Evolutionary conservation across 1,139 yeast genomes (phyloP), one percentile per base, ranked within the genome.

Genomic region (Taphrina sp.): DNA sequence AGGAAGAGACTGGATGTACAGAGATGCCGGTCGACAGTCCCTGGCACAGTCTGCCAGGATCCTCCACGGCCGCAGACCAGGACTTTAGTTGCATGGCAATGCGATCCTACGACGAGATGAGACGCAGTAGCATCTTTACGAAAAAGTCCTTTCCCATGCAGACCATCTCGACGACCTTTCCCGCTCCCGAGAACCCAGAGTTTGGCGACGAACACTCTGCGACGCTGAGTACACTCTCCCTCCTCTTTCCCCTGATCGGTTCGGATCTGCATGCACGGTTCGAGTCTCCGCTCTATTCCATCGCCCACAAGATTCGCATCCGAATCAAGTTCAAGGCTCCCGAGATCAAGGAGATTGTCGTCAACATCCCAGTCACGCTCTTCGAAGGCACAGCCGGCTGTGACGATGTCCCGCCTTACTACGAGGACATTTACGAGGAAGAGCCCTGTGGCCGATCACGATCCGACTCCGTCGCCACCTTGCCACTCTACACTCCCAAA

Each of bases 351-450:
- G 54, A 49, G 12, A 39, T 49, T 12, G 44, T 49, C 20, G 43
- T 49, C 46, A 41, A 49, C 20, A 42, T 49, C 19, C 54, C 54
- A 16, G 22, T 49, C 24, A 31, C 54, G n/a, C 20, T 49, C 10
- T 49, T 29, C 29, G 46, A 41, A 12, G 54, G 54, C 3, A 31
- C 46, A 3, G 45, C 54, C 14, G 28, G 46, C n/a, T 49, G 54
- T 39, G 54, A 49, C 37, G 54, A 49, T 17, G 24, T 49, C 17
- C 54, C 54, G n/a, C 54, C 54, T 4, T 49, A 38, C 22, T 49
- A 49, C 41, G 54, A 49, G n/a, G 54, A 49, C 8, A 49, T 49
- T 24, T 41, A 49, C 37, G n/a, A 19, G 12, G 36, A 29, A 19
- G 37, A 8, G 3, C 19, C 36, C 8, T 31, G 35, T 2, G n/a